These are phyloP conservation scores for Metschnikowia gelsemii DNA, from an alignment of 805 yeast genomes.

Conservation along the genomic window DNA sequence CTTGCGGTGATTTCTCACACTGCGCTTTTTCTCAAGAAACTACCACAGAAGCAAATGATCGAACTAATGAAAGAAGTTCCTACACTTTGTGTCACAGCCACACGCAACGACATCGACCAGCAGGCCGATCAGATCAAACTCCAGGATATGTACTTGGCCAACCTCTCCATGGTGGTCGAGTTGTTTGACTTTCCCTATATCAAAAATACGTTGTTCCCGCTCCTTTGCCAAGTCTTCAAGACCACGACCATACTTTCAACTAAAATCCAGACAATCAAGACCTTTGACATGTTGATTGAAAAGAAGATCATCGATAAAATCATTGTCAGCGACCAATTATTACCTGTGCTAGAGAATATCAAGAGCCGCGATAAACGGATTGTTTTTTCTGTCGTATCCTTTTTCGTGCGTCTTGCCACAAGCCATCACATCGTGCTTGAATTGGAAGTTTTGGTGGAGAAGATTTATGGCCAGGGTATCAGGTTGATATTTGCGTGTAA, in stretches of 20 bases:
- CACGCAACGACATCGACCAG: constrained; percentile 26
- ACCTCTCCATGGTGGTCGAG: constrained; percentile 41
- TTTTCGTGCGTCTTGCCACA: constrained; percentile 52
- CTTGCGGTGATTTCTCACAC: constrained; percentile 45
- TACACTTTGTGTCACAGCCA: constrained; percentile 31
- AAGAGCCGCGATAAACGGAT: constrained; percentile 75
- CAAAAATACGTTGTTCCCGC: constrained; percentile 74
- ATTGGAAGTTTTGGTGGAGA: constrained; percentile 17
- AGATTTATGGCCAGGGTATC: constrained; percentile 19
- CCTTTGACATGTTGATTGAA: constrained; percentile 57
- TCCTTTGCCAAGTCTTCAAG: constrained; percentile 68
- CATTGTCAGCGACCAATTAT: constrained; percentile 69
- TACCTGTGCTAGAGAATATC: constrained; percentile 75
- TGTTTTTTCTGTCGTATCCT: constrained; percentile 49
- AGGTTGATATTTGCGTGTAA: constrained; percentile 38
- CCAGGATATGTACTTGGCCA: constrained; percentile 54
- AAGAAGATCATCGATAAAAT: constrained; percentile 66
- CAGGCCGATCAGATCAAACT: constrained; percentile 34
- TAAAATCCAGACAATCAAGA: constrained; percentile 62
- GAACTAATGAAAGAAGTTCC: constrained; percentile 47
- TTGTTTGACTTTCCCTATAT: constrained; percentile 65
- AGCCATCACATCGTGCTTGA: constrained; percentile 28
- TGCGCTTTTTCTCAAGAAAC: constrained; percentile 44
- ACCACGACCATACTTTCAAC: constrained; percentile 82
- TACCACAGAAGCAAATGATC: constrained; percentile 53